These are phyloP conservation scores for Meira miltonrushii DNA, from an alignment of 1,284 basidiomycete genomes.

Conservation along the genomic window DNA sequence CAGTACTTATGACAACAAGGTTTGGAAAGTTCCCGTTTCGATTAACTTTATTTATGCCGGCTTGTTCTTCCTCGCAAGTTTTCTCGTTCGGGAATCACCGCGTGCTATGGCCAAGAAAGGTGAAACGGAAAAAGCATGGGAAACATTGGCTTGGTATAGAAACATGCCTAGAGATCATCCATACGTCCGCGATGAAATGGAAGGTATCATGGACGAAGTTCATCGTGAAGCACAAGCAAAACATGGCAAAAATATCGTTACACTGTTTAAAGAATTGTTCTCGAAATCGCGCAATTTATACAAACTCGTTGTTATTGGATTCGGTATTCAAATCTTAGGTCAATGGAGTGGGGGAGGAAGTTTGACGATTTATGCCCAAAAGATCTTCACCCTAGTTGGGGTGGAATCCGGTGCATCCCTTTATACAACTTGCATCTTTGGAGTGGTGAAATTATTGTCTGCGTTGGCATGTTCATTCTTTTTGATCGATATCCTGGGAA, in stretches of 20 bases:
- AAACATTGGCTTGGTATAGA: constrained; percentile 26
- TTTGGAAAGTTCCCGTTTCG: constrained; percentile 27
- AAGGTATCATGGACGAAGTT: constrained; percentile 20
- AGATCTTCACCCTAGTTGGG: constrained; percentile 29
- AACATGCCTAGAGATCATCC: constrained; percentile 25
- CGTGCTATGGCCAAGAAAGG: constrained; percentile 34
- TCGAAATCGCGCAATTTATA: neutral
- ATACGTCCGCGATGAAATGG: constrained; percentile 22
- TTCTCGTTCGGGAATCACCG: constrained; percentile 33
- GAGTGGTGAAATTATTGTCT: constrained; percentile 36
- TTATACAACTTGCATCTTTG: constrained; percentile 32
- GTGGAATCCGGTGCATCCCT: constrained; percentile 25
- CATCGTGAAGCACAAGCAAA: neutral
- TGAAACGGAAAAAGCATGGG: constrained; percentile 26
- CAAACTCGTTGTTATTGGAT: constrained; percentile 22
- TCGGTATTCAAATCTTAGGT: constrained; percentile 36
- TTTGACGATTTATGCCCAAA: constrained; percentile 24
- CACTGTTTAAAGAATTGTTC: constrained; percentile 10
- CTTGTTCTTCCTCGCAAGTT: constrained; percentile 22
- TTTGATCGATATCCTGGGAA: constrained; percentile 30
- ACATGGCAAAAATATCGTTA: constrained; percentile 2
- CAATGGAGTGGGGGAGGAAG: constrained; percentile 32
- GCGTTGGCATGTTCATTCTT: constrained; percentile 34
- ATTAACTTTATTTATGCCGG: constrained; percentile 39
- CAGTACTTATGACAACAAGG: constrained; percentile 4